phyloP scores from a whole-genome alignment of 2,329 filamentous ascomycete species.

The Fusarium sp. region DNA sequence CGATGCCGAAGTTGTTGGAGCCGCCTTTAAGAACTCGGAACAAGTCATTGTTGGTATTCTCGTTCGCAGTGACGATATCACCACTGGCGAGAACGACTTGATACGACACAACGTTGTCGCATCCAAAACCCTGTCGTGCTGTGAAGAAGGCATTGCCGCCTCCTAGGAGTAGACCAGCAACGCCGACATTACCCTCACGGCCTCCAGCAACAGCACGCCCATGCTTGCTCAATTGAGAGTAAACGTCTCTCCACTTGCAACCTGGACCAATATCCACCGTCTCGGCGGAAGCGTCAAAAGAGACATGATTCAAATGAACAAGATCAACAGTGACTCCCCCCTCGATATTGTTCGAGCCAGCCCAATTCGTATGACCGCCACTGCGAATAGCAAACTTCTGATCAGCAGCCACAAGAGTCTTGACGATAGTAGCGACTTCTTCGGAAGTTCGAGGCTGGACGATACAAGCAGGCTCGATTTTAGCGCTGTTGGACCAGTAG shows the following conservation, averaged over 20 bases:
- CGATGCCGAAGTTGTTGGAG: constrained; percentile 23
- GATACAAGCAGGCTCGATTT: constrained; percentile 30
- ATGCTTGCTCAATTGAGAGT: background rate
- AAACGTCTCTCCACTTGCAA: constrained; percentile 13
- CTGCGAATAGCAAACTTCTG: constrained; percentile 11
- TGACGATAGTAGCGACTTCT: constrained; percentile 16
- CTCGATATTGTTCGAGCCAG: constrained; percentile 7
- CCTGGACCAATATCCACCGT: background rate
- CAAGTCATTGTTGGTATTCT: background rate
- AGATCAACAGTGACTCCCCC: constrained; percentile 12
- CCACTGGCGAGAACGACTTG: background rate
- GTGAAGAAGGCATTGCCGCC: constrained; percentile 20
- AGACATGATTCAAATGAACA: background rate
- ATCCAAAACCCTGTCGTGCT: background rate
- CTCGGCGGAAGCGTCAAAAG: background rate
- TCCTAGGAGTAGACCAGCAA: background rate
- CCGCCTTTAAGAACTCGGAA: constrained; percentile 12
- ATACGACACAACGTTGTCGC: constrained; percentile 3
- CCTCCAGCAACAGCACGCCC: background rate
- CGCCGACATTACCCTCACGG: constrained; percentile 9
- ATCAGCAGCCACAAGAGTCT: constrained; percentile 15
- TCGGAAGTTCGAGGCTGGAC: constrained; percentile 24
- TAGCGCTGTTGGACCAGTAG: constrained; percentile 37
- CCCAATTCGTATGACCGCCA: constrained; percentile 7
- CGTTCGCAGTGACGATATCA: background rate